Evolutionary conservation across 768 basidiomycete genomes (phyloP).

Genomic region (Mycena albidolilacea): DNA sequence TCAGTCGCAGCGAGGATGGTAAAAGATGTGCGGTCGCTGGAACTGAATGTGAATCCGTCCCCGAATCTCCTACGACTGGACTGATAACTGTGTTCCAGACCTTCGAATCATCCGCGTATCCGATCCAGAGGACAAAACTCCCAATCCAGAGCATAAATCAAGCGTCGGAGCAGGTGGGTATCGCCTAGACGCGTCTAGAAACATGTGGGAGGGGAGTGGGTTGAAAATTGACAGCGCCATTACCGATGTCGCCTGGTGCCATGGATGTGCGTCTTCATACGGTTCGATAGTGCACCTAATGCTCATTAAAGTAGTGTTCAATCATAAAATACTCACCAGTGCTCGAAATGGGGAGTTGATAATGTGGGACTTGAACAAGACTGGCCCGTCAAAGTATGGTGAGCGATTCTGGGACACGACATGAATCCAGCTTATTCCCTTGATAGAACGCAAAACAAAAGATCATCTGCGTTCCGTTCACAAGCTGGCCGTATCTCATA

Average conservation of each 20-base stretch:
- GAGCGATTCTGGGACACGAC: slow-evolving; percentile 38
- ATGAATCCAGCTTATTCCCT: not conserved
- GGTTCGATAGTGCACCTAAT: not conserved
- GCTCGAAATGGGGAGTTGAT: slow-evolving; percentile 87
- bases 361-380: slow-evolving; percentile 85
- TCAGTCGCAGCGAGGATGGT: slow-evolving; percentile 80
- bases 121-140: slow-evolving; percentile 56
- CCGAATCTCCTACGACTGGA: not conserved
- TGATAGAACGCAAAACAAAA: slow-evolving; percentile 73
- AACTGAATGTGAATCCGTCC: slow-evolving; percentile 75
- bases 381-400: slow-evolving; percentile 81
- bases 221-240: slow-evolving; percentile 84
- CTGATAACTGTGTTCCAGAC: slow-evolving; percentile 55
- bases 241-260: slow-evolving; percentile 88
- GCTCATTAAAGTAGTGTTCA: slow-evolving; percentile 64
- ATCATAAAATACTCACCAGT: slow-evolving; percentile 84
- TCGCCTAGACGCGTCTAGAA: slow-evolving; percentile 80
- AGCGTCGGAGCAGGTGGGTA: slow-evolving; percentile 72
- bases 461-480: slow-evolving; percentile 84
- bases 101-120: slow-evolving; percentile 73
- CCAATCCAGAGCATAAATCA: slow-evolving; percentile 64
- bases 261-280: slow-evolving; percentile 62
- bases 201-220: slow-evolving; percentile 84
- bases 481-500: slow-evolving; percentile 75
- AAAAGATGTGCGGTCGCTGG: slow-evolving; percentile 80